Percentiles rank a stretch among this genome's conserved stretches.
Conservation (phyloP, 1,284 basidiomycete genomes). For the Malassezia vespertilionis region DNA sequence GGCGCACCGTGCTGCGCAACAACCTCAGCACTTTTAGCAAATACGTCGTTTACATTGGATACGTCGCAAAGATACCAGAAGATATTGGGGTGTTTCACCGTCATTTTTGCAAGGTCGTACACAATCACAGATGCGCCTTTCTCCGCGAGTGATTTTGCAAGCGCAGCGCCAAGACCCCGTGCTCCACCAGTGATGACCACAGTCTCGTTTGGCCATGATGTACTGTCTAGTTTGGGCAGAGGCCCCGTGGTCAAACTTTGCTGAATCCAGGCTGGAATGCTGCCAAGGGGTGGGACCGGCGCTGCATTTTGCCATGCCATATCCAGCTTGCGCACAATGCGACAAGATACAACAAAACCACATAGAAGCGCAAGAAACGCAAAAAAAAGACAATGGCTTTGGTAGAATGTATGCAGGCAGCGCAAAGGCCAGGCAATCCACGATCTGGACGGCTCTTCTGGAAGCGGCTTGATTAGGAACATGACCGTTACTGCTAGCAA, state of each 20-base stretch:
- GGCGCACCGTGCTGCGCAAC: slow-evolving; percentile 17
- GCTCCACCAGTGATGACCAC: slow-evolving; percentile 53
- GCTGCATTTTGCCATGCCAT: slow-evolving; percentile 8
- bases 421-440: too few relatives aligned
- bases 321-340: not conserved
- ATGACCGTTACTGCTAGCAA: not conserved
- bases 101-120: slow-evolving; percentile 53
- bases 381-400: not conserved
- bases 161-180: slow-evolving; percentile 72
- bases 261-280: not conserved
- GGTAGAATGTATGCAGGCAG: not conserved
- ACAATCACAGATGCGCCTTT: slow-evolving; percentile 72
- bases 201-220: slow-evolving; percentile 21
- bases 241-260: not conserved
- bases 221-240: not conserved
- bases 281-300: not conserved
- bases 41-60: slow-evolving; percentile 10
- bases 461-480: too few relatives aligned
- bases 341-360: not conserved
- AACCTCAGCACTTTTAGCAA: not conserved
- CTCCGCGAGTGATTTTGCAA: slow-evolving; percentile 70
- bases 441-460: too few relatives aligned
- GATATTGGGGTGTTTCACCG: slow-evolving; percentile 18
- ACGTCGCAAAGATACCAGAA: slow-evolving; percentile 30
- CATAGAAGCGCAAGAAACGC: not conserved